Base-by-base conservation (phyloP, 2,329 filamentous ascomycete genomes). In the Neoarthrinium moseri region DNA sequence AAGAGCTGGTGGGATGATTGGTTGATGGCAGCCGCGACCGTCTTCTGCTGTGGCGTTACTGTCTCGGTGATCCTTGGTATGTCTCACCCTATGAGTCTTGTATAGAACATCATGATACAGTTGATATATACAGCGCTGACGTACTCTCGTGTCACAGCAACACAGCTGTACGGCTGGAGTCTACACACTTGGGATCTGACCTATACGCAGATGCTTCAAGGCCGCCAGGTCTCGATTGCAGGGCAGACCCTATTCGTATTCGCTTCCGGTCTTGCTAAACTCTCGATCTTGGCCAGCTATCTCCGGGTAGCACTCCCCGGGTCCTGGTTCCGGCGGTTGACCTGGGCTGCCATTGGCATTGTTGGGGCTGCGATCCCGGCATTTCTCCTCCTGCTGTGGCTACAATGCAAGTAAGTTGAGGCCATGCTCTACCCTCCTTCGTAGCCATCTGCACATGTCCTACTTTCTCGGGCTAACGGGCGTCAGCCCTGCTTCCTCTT, bases 261-360 rank as follows among this genome's bases (percentile, higher is more conserved):
- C 18, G 61, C 67, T 5, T 70, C 68, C 0, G 59, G 58, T 1
- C 49, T 70, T 2, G 61, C 66, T 15, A 72, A 72, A 47, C 44
- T 65, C 3, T 72, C 69, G 1, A 72, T 72, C 23, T 58, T 72
- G 3, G 46, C 62, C 4, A 67, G 64, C 23, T 72, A 72, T 46
- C 56, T 71, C 3, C 59, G 69, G 10, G 64, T 72, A n/a, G 68
- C 67, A 2, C 60, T 62, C 0, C 41, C 48, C 8, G 50, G 55
- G 4, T 63, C 62, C 2, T 57, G 53, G 59, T 68, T 71, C 37
- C 58, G 61, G 5, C 58, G 58, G 2, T 45, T 62, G n/a, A 68
- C 65, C 0, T 56, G 54, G 48, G 50, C 22, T 4, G 50, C 59
- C 1, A 59, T 68, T 5, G 50, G 12, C 8, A 37, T 64, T 1